phyloP scores from a whole-genome alignment of 139 green algal genomes.

The Chlamydomonas eustigma region DNA sequence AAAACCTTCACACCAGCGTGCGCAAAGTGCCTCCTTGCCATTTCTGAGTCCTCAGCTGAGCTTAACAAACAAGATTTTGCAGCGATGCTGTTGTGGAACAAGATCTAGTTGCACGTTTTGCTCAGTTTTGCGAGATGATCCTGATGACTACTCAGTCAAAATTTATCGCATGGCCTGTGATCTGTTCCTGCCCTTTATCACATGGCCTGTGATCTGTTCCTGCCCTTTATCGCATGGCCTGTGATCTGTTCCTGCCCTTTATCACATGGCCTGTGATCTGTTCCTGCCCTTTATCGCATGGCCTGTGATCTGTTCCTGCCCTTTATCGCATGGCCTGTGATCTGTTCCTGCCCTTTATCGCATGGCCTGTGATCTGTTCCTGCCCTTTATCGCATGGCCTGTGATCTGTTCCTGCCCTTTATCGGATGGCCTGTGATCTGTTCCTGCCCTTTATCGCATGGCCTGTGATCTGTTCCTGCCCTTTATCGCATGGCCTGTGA shows the following conservation, averaged over 20 bases:
- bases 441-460: not conserved
- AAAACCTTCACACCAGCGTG: too few relatives aligned
- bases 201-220: not conserved
- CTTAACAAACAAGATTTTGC: not conserved
- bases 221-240: not conserved
- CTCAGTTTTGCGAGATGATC: not conserved
- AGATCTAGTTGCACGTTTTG: not conserved
- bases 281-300: not conserved
- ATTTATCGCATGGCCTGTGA: too few relatives aligned
- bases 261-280: not conserved
- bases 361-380: not conserved
- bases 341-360: too few relatives aligned
- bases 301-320: not conserved
- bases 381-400: not conserved
- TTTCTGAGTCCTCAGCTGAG: not conserved
- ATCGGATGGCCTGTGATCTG: not conserved
- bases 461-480: not conserved
- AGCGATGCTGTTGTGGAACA: not conserved
- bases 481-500: not conserved
- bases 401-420: not conserved
- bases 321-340: too few relatives aligned
- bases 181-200: not conserved
- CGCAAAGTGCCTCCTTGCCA: too few relatives aligned
- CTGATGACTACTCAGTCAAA: not conserved
- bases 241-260: not conserved